Evolutionary conservation across 2,329 filamentous ascomycete genomes (phyloP), one percentile per base, ranked within the genome.

Genomic region (Phialophora chinensis): DNA sequence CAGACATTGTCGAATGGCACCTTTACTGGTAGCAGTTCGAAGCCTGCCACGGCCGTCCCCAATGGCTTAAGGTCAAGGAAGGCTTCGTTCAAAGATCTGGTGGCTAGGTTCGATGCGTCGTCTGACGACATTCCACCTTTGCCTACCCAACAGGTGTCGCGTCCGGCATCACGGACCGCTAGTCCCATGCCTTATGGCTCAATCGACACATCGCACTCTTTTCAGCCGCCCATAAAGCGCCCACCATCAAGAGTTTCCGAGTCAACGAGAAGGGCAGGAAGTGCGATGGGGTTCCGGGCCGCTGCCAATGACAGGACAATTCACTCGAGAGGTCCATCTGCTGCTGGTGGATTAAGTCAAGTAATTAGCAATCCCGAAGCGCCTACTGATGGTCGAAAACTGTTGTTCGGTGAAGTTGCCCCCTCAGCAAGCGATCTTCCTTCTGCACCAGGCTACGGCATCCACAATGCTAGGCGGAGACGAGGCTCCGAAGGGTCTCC

Each of bases 1-100:
- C 63, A 64, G 57, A 59, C 62, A 10, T 20, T 64, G n/a, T 44
- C 65, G 31, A 66, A 67, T 50, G 62, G 62, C 25, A 56, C 23
- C 11, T 65, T 50, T 47, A 59, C 65, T 31, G 56, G 49, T n/a
- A 52, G 42, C n/a, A 49, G 52, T 38, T 20, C 62, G 27, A 69
- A 64, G 44, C 38, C 65, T 53, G 65, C 62, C 31, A 23, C 53
- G 11, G 33, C 61, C 4, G 38, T 60, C 25, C 63, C 64, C 44
- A 62, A 67, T 54, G 31, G 42, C 31, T 59, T 68, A 54, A 71
- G 62, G 27, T 63, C 68, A 33, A 78, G 80, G 71, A 85, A 90
- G 71, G 83, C 88, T n/a, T 93, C 90, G 67, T 90, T 95, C 72
- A 92, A 90, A 79, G 91, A 95, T 75, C 82, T 95, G 69, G 88